These are phyloP conservation scores for Corylus americana DNA, from an alignment of 306 rosid species.

Conservation along the genomic window DNA sequence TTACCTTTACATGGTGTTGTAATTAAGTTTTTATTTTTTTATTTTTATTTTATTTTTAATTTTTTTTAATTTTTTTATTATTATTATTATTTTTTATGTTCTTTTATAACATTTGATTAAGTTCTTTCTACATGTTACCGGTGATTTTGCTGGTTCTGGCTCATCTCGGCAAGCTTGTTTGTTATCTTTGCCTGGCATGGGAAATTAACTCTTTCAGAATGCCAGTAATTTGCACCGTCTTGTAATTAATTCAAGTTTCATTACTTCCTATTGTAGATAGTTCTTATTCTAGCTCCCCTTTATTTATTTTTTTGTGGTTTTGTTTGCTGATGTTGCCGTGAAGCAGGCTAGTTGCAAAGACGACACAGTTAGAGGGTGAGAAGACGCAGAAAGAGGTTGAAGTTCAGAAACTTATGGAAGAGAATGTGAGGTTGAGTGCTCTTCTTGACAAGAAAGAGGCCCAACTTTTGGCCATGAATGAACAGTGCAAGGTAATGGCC, in stretches of 20 bases:
- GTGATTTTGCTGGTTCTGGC: too few species aligned
- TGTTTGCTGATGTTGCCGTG: slow-evolving; percentile 24
- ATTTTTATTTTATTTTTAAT: too few species aligned
- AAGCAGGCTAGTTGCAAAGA: slow-evolving; percentile 84
- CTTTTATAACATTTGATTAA: not conserved
- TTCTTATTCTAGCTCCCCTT: not conserved
- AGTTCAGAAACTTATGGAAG: slow-evolving; percentile 97
- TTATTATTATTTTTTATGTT: too few species aligned
- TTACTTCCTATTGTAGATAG: not conserved
- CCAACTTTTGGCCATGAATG: slow-evolving; percentile 91
- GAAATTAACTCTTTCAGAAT: not conserved
- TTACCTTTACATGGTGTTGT: not conserved
- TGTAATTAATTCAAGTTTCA: not conserved
- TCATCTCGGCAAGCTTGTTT: not conserved
- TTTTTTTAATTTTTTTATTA: too few species aligned
- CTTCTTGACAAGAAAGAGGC: slow-evolving; percentile 99
- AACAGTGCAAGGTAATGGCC: slow-evolving; percentile 99
- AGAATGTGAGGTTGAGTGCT: slow-evolving; percentile 84
- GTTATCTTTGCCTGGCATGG: not conserved
- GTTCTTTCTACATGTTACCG: not conserved
- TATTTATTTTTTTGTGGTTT: slow-evolving; percentile 5
- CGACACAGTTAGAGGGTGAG: slow-evolving; percentile 95
- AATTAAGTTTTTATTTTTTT: not conserved
- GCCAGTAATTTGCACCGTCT: not conserved
- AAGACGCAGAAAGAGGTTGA: slow-evolving; percentile 92